Evolutionary conservation across 345 rosid species (phyloP), one percentile per base, ranked within the genome.

Genomic region (Citrus glauca): DNA sequence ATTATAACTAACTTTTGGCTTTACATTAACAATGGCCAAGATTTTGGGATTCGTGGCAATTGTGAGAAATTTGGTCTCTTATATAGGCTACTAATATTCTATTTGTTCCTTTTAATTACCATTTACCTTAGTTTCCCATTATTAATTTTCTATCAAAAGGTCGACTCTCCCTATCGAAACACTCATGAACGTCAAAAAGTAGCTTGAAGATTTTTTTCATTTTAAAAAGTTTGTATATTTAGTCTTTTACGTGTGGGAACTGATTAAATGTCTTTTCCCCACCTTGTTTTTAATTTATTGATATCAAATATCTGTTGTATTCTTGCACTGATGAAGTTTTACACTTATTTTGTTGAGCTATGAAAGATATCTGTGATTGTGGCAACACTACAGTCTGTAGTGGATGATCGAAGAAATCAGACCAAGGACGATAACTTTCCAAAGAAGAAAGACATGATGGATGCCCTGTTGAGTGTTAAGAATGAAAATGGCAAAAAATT

Each of bases 321-420:
- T 80, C 50, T 63, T 60, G n/a, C 22, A 62, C 53, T 76, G 62
- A 75, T 33, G 27, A 69, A 24, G 32, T 65, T 56, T 28, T 74
- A 3, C 32, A 20, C 3, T 77, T 70, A 25, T 71, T 10, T 4
- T 88, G 74, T 77, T 92, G 93, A 77, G 95, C 94, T 57, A 96
- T 91, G 95, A 93, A 97, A 59, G 98, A 94, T 90, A 95, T 94
- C 57, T 91, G 2, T 37, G 9, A 37, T 7, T 25, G 98, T 93
- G 65, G 89, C 80, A 0, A 66, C 80, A 5, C 75, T 92, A 59
- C 94, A 95, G 73, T 87, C 87, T 6, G 67, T 78, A n/a, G 90
- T 95, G 82, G 80, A 81, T 17, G 88, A 88, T 56, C 77, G 98
- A 53, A 89, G 92, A 85, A 86, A 77, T 35, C 82, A 75, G 74